Percentiles rank a stretch among this genome's conserved stretches.
Evolutionary conservation across 306 rosid species (phyloP).

Genomic region (barrel medic (Medicago truncatula)): MtrunA17r5.0-ANR NC_053048.1:9704001-9704500

Average conservation of each 20-base stretch:
- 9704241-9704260: not conserved
- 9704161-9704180: not conserved
- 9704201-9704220: not conserved
- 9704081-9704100: too few species aligned
- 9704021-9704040: conserved; percentile 87
- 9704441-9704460: conserved; percentile 93
- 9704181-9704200: not conserved
- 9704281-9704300: conserved; percentile 90
- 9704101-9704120: not conserved
- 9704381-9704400: conserved; percentile 73
- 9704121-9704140: too few species aligned
- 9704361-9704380: conserved; percentile 87
- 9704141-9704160: not conserved
- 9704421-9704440: conserved; percentile 86
- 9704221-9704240: not conserved
- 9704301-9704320: conserved; percentile 95
- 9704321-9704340: conserved; percentile 81
- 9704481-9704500: conserved; percentile 89
- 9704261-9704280: conserved; percentile 73
- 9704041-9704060: conserved; percentile 69
- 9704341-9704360: conserved; percentile 76
- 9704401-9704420: conserved; percentile 84
- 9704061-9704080: conserved; percentile 76
- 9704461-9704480: conserved; percentile 81
- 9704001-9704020: conserved; percentile 77